These are phyloP conservation scores for Globisporangium iwayamae DNA, from an alignment of 352 stramenopile genomes.

Conservation along the genomic window DNA sequence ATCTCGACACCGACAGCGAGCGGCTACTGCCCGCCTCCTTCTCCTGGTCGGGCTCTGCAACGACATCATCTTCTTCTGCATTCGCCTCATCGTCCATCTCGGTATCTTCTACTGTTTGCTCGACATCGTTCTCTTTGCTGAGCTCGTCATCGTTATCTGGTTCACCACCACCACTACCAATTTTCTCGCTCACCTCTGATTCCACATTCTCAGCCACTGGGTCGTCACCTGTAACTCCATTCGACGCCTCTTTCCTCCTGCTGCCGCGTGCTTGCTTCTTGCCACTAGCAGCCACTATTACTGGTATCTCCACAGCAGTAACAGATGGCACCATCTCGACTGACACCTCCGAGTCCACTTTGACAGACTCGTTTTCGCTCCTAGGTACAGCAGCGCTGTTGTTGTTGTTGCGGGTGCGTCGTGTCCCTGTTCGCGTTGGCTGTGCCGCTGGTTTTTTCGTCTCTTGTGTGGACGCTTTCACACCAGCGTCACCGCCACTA, in stretches of 20 bases:
- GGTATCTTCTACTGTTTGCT: not conserved
- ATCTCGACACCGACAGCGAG: not conserved
- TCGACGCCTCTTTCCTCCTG: not conserved
- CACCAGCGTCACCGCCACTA: not conserved
- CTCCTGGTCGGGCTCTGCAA: conserved; percentile 7
- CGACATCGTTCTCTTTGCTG: not conserved
- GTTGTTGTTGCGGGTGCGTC: not conserved
- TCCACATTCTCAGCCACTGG: not conserved
- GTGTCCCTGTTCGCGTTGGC: not conserved
- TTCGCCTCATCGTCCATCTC: not conserved
- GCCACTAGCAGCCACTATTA: not conserved
- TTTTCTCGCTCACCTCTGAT: not conserved
- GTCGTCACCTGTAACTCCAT: not conserved
- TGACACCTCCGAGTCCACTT: conserved; percentile 6
- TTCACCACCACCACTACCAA: not conserved
- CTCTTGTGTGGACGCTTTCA: not conserved
- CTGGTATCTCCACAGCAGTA: not conserved
- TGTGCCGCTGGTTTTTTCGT: not conserved
- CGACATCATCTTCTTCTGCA: not conserved
- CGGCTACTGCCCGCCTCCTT: not conserved
- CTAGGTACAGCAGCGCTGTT: not conserved
- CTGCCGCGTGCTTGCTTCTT: not conserved
- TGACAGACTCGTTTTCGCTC: conserved; percentile 5
- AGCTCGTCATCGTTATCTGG: not conserved
- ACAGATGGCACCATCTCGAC: not conserved